Base-by-base conservation (phyloP, 1,284 basidiomycete genomes). In the Phellinidium pouzarii region DNA sequence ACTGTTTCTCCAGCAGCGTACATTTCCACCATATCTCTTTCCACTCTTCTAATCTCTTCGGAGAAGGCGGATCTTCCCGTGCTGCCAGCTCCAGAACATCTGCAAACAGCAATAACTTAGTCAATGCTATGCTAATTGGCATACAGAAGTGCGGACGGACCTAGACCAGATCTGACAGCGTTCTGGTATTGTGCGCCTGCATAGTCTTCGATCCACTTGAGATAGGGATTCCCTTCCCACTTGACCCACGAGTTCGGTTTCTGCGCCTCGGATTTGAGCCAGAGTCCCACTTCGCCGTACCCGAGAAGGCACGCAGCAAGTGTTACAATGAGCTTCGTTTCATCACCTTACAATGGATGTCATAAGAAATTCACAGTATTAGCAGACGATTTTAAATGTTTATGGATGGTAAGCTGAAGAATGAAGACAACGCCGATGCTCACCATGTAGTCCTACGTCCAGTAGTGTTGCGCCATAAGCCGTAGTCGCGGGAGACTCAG, bases 241-340 rank as follows among this genome's bases (percentile, higher is more conserved):
- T 72, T 66, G 1, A 86, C 79, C 73, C 80, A 79, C 40, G 69
- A 73, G 34, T 74, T 66, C 1, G 75, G 73, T 27, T 66, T 64
- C 19, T 64, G 60, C 0, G 82, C 74, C 56, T 84, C 75, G 47
- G 72, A 77, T 66, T 77, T 78, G 44, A 89, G 70, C 86, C 81
- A 94, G 38, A 91, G 70, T 0, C 93, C 94, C 0, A 95, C 90
- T 66, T 96, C 91, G n/a, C 92, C 94, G 63, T 97, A 98, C 0
- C 94, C 94, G 0, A 96, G 70, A 11, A 96, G 73, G 65, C 94
- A 98, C 3, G 90, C 86, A 14, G 87, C 81, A 1, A 94, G 78
- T 0, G 91, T 89, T 65, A 96, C 84, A 20, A 89, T 68, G 9
- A 94, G 70, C 56, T 82, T 84, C 25, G 83, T 78, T 11, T 80